Evolutionary conservation across 1,284 basidiomycete species (phyloP).

Genomic region (Amylostereum areolatum): DNA sequence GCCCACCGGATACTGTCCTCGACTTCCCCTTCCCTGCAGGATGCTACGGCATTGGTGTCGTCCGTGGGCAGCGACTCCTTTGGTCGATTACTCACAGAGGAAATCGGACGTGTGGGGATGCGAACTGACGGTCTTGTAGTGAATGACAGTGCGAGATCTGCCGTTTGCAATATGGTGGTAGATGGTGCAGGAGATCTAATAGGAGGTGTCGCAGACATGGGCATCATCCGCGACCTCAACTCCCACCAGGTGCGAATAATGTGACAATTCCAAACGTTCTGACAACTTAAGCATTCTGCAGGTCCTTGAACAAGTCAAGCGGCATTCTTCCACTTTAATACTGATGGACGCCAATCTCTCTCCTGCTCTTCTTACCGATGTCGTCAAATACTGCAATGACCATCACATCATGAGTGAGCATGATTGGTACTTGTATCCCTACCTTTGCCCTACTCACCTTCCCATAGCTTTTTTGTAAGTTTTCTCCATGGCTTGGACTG

Average conservation of each 20-base stretch:
- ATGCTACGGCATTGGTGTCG: slow-evolving; percentile 48
- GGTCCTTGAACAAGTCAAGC: slow-evolving; percentile 37
- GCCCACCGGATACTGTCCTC: slow-evolving; percentile 57
- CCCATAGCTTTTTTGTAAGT: slow-evolving; percentile 56
- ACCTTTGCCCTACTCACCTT: slow-evolving; percentile 1
- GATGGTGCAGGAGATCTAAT: slow-evolving; percentile 69
- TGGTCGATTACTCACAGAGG: slow-evolving; percentile 54
- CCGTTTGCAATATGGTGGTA: slow-evolving; percentile 84
- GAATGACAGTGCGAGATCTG: slow-evolving; percentile 41
- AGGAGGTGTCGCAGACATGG: slow-evolving; percentile 91
- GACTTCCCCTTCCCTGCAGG: slow-evolving; percentile 24
- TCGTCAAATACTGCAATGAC: slow-evolving; percentile 47
- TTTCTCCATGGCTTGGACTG: not conserved
- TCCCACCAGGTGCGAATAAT: slow-evolving; percentile 37
- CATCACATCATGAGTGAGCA: slow-evolving; percentile 47
- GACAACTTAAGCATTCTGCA: slow-evolving; percentile 14
- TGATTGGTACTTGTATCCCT: slow-evolving; percentile 5
- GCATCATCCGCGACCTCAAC: slow-evolving; percentile 52
- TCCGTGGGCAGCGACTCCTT: slow-evolving; percentile 67
- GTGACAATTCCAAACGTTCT: slow-evolving; percentile 1
- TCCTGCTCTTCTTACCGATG: slow-evolving; percentile 39
- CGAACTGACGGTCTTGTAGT: slow-evolving; percentile 73
- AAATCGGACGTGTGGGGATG: slow-evolving; percentile 64
- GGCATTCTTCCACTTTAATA: slow-evolving; percentile 52
- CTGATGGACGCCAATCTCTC: slow-evolving; percentile 83